A percentile compares a stretch with the other conserved stretches of the same genome.
phyloP scores from a whole-genome alignment of 345 rosid genomes.

The Kandelia obovata region DNA sequence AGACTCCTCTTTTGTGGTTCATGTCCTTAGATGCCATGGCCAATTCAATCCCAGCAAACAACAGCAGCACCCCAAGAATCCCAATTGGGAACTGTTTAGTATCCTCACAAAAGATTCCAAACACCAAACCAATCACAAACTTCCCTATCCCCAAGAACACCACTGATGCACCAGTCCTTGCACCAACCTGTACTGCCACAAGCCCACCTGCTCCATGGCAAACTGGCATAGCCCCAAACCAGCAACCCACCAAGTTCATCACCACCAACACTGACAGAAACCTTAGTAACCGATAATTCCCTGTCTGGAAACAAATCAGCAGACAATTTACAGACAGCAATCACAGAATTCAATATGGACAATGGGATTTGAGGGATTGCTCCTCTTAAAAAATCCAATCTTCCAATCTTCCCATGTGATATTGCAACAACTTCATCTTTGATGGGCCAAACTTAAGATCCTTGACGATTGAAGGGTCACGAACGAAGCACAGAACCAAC shows the following conservation, averaged over 20 bases:
- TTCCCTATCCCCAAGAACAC: constrained; percentile 64
- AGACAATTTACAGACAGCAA: constrained; percentile 73
- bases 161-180: constrained; percentile 64
- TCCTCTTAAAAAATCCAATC: constrained; percentile 57
- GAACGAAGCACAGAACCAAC: constrained; percentile 51
- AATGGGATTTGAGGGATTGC: constrained; percentile 83
- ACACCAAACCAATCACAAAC: constrained; percentile 54
- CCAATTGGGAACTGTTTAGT: constrained; percentile 67
- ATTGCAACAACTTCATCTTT: constrained; percentile 38
- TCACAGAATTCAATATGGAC: constrained; percentile 66
- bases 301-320: constrained; percentile 62
- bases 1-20: constrained; percentile 48
- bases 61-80: constrained; percentile 65
- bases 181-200: constrained; percentile 82
- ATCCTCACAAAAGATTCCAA: constrained; percentile 80
- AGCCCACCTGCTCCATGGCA: constrained; percentile 87
- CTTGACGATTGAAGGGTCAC: constrained; percentile 51
- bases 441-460: constrained; percentile 66
- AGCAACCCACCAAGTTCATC: constrained; percentile 76
- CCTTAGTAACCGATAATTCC: constrained; percentile 60
- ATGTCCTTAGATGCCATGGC: constrained; percentile 86
- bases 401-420: constrained; percentile 85
- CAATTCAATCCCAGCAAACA: constrained; percentile 74
- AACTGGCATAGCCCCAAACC: constrained; percentile 91
- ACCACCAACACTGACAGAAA: constrained; percentile 62